These are phyloP conservation scores for Komagataella ulmi DNA, from an alignment of 805 yeast genomes.

Conservation along the genomic window DNA sequence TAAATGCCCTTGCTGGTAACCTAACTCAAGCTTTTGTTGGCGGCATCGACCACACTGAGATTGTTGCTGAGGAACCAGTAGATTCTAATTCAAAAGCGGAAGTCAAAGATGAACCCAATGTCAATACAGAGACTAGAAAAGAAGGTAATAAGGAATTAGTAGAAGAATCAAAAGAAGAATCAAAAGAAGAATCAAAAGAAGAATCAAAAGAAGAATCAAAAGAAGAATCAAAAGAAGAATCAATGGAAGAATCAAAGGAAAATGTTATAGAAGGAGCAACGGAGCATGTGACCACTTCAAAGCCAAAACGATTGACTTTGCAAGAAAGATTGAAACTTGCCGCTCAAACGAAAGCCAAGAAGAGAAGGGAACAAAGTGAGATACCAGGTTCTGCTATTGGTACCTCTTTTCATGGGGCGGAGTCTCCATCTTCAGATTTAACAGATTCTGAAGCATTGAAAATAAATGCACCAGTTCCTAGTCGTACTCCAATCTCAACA, in stretches of 20 bases:
- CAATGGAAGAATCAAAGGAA: background rate
- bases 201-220: background rate
- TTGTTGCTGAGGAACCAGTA: background rate
- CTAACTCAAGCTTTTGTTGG: too few species aligned
- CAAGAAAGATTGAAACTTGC: constrained; percentile 83
- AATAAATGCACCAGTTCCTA: background rate
- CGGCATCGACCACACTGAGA: background rate
- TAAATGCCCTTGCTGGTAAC: background rate
- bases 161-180: background rate
- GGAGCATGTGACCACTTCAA: background rate
- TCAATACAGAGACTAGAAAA: background rate
- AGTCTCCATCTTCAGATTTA: background rate
- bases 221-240: background rate
- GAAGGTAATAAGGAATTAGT: background rate
- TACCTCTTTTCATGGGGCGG: background rate
- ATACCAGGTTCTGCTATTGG: background rate
- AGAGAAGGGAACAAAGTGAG: constrained; percentile 3
- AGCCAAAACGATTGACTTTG: constrained; percentile 48
- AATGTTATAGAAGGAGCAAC: background rate
- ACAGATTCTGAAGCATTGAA: background rate
- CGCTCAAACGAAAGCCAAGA: constrained; percentile 30
- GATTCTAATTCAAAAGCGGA: background rate
- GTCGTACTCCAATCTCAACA: background rate
- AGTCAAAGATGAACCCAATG: background rate
- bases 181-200: too few species aligned